Percentiles rank a stretch among this genome's conserved stretches.
phyloP scores from a whole-genome alignment of 139 green algal species.

The Ostreobium quekettii region DNA sequence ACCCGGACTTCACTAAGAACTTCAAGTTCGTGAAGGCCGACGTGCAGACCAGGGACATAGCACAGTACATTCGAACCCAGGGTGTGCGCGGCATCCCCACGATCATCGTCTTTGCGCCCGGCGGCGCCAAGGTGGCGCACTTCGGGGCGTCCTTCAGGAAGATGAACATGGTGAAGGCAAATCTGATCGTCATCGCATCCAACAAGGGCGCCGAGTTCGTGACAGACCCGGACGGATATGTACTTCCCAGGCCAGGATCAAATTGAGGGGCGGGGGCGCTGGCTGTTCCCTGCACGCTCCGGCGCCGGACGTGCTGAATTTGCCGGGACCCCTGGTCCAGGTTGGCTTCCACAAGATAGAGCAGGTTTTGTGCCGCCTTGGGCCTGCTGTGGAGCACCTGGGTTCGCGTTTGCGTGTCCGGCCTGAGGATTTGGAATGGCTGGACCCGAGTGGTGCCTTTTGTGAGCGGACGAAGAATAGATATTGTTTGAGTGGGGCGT shows the following conservation, averaged over 20 bases:
- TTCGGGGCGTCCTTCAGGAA: slow-evolving; percentile 16
- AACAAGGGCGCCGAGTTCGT: not conserved
- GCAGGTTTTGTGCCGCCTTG: no score
- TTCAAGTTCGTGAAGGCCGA: slow-evolving; percentile 8
- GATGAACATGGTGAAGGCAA: slow-evolving; percentile 11
- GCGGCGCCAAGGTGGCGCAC: not conserved
- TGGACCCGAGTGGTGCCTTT: no score
- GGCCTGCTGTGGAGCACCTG: no score
- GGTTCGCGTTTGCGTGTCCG: no score
- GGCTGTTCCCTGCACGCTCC: no score
- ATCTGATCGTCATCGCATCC: slow-evolving; percentile 7
- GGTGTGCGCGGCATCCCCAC: slow-evolving; percentile 2
- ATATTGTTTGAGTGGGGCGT: no score
- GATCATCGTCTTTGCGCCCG: slow-evolving; percentile 8
- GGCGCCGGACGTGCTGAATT: no score
- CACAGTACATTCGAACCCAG: not conserved
- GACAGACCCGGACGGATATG: not conserved
- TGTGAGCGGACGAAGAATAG: no score
- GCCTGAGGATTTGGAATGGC: no score
- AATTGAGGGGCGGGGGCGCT: no score
- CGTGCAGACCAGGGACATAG: not conserved
- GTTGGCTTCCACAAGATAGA: no score
- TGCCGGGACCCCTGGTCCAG: no score
- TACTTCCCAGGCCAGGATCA: not conserved
- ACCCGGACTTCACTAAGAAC: slow-evolving; percentile 1